Conservation (phyloP, 352 stramenopile species). For the Peronospora farinosa region DNA sequence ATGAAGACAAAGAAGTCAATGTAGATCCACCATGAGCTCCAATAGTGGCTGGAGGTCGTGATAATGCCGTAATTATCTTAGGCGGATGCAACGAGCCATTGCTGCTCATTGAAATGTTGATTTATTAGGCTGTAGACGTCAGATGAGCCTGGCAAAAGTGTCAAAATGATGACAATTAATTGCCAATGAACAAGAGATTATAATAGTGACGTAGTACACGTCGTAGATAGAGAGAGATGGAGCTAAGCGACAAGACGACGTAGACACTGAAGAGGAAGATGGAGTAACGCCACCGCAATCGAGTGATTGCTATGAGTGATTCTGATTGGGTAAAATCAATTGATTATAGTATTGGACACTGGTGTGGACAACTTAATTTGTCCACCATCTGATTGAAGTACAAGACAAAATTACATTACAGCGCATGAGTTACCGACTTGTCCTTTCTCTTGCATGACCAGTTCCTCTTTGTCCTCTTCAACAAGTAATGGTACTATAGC, state of each 20-base stretch:
- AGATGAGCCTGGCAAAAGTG: background rate
- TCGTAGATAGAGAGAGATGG: slow-evolving; percentile 2
- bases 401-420: slow-evolving; percentile 22
- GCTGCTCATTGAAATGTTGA: slow-evolving; percentile 17
- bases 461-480: slow-evolving; percentile 8
- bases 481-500: background rate
- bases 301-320: slow-evolving; percentile 12
- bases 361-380: slow-evolving; percentile 6
- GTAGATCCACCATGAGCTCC: background rate
- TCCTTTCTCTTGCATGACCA: background rate
- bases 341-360: slow-evolving; percentile 7
- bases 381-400: slow-evolving; percentile 11
- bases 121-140: slow-evolving; percentile 11
- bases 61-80: slow-evolving; percentile 23
- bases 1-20: background rate
- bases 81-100: slow-evolving; percentile 23
- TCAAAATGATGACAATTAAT: background rate
- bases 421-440: slow-evolving; percentile 11
- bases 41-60: slow-evolving; percentile 21
- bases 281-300: slow-evolving; percentile 22
- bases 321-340: slow-evolving; percentile 28
- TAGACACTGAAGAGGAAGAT: slow-evolving; percentile 4
- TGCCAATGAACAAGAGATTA: slow-evolving; percentile 1
- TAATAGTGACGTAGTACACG: background rate
- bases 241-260: slow-evolving; percentile 2